These are phyloP conservation scores for Uronychia setigera DNA, from an alignment of 73 alveolate genomes.

Conservation along the genomic window DNA sequence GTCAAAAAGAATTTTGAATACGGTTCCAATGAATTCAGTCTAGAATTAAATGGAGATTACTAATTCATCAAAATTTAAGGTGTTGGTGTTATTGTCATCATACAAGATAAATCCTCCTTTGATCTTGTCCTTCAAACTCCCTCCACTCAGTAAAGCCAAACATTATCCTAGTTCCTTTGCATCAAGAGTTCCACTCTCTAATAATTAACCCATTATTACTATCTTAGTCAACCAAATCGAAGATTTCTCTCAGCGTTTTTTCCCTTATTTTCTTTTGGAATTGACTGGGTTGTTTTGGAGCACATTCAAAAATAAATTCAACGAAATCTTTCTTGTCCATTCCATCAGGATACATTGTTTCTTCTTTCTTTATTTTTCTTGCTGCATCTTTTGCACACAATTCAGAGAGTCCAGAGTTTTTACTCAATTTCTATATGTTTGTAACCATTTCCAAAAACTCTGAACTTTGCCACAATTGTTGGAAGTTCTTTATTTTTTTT, in stretches of 20 bases:
- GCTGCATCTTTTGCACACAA: conserved; percentile 7
- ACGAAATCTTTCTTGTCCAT: conserved; percentile 10
- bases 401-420: conserved; percentile 25
- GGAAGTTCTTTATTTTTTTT: conserved; percentile 10
- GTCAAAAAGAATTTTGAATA: conserved; percentile 10
- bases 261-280: conserved; percentile 26
- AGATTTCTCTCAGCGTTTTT: conserved; percentile 7
- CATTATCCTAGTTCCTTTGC: conserved; percentile 26
- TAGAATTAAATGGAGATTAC: not conserved
- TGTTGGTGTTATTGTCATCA: conserved; percentile 30
- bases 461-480: not conserved
- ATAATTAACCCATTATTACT: not conserved
- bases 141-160: conserved; percentile 25
- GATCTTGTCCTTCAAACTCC: conserved; percentile 29
- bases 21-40: conserved; percentile 29
- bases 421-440: not conserved
- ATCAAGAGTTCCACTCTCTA: conserved; percentile 1
- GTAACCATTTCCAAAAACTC: conserved; percentile 11
- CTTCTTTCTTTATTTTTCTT: conserved; percentile 6
- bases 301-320: conserved; percentile 14
- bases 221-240: conserved; percentile 26
- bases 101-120: conserved; percentile 25
- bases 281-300: not conserved
- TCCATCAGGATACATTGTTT: conserved; percentile 14
- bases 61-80: conserved; percentile 31